phyloP scores from a whole-genome alignment of 352 stramenopile species.

The Elongisporangium undulatum region DNA sequence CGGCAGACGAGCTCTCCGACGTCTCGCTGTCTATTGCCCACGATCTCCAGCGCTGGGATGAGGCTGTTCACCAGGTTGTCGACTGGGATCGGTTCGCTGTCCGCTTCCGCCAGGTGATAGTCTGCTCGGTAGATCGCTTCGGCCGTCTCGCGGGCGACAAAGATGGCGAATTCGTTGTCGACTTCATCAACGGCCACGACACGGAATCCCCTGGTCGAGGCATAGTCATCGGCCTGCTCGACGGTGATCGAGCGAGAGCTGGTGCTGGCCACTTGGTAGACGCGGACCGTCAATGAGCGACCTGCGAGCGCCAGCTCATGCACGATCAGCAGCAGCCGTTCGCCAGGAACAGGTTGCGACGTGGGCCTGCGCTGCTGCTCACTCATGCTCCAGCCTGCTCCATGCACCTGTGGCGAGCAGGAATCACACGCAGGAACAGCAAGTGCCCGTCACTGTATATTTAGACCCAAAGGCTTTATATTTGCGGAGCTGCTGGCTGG shows the following conservation, averaged over 20 bases:
- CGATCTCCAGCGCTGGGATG: constrained; percentile 51
- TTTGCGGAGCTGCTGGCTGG: too few species aligned
- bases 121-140: constrained; percentile 33
- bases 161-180: constrained; percentile 64
- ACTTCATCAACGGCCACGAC: constrained; percentile 57
- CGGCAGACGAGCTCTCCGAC: constrained; percentile 52
- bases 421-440: background rate
- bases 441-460: too few species aligned
- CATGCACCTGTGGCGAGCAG: background rate
- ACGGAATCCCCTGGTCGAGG: constrained; percentile 24
- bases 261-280: background rate
- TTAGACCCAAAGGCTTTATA: too few species aligned
- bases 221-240: background rate
- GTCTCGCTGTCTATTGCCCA: constrained; percentile 62
- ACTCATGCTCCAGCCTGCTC: background rate
- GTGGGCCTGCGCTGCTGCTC: background rate
- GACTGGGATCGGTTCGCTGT: constrained; percentile 15
- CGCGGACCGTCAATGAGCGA: background rate
- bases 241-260: background rate
- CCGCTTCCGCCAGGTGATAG: constrained; percentile 17
- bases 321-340: background rate
- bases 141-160: constrained; percentile 36
- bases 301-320: background rate
- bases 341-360: background rate
- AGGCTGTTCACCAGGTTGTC: constrained; percentile 20